A percentile compares a stretch with the other conserved stretches of the same genome.
phyloP scores from a whole-genome alignment of 805 yeast genomes.

The Yarrowia keelungensis region DNA sequence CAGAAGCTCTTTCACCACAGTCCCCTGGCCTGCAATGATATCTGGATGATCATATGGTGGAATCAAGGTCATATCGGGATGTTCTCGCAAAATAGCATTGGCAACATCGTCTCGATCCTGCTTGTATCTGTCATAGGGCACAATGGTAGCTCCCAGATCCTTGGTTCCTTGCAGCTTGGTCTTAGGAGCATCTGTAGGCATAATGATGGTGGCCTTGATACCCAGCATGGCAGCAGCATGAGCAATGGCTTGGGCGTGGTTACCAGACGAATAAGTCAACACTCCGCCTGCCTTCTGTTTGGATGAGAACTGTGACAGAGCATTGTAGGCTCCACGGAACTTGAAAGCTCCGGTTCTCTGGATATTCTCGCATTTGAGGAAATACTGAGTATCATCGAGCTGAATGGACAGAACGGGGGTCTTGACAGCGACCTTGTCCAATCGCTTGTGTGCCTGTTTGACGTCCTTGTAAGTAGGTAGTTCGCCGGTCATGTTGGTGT shows the following conservation, averaged over 20 bases:
- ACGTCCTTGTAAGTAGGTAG: slow-evolving; percentile 12
- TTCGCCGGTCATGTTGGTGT: slow-evolving; percentile 8
- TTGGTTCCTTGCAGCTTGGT: slow-evolving; percentile 57
- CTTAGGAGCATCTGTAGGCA: slow-evolving; percentile 62
- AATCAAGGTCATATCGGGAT: slow-evolving; percentile 54
- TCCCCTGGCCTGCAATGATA: slow-evolving; percentile 61
- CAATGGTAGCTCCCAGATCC: slow-evolving; percentile 59
- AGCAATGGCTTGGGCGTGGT: slow-evolving; percentile 63
- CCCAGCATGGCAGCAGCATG: slow-evolving; percentile 55
- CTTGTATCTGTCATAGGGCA: slow-evolving; percentile 52
- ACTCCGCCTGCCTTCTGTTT: slow-evolving; percentile 55
- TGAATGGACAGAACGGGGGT: slow-evolving; percentile 29
- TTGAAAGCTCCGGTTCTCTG: slow-evolving; percentile 52
- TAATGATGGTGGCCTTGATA: slow-evolving; percentile 58
- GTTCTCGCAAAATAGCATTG: slow-evolving; percentile 51
- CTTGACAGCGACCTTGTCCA: slow-evolving; percentile 26
- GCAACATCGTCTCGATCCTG: slow-evolving; percentile 57
- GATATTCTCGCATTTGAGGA: slow-evolving; percentile 32
- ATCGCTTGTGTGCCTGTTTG: slow-evolving; percentile 23
- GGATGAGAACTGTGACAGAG: slow-evolving; percentile 55
- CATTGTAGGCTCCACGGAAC: slow-evolving; percentile 60
- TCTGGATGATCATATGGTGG: slow-evolving; percentile 61
- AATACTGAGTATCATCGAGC: slow-evolving; percentile 31
- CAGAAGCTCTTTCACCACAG: slow-evolving; percentile 45
- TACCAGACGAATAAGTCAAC: slow-evolving; percentile 61